These are phyloP conservation scores for Rhizoclosmatium sp. DNA, from an alignment of 192 early-diverging fungal species.

Conservation along the genomic window DNA sequence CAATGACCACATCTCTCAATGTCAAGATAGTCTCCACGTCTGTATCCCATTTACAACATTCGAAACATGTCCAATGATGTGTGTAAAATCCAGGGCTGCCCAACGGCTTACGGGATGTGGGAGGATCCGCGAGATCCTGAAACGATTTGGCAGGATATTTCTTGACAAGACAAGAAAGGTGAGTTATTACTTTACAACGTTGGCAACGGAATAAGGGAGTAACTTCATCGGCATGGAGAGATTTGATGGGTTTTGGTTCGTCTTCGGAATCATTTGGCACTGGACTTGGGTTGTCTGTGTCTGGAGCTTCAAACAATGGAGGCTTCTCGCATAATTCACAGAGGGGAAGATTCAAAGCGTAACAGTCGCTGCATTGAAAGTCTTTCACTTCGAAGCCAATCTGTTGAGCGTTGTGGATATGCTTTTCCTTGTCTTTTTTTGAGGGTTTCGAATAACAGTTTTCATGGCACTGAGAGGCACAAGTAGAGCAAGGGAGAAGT, in stretches of 20 bases:
- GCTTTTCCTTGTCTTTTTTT: constrained; percentile 4
- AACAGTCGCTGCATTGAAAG: constrained; percentile 35
- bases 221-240: constrained; percentile 2
- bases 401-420: background rate
- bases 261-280: background rate
- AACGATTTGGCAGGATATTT: constrained; percentile 7
- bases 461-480: constrained; percentile 26
- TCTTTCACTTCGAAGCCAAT: constrained; percentile 6
- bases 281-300: background rate
- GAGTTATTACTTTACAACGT: constrained; percentile 25
- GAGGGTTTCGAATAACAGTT: constrained; percentile 19
- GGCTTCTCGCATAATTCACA: constrained; percentile 21
- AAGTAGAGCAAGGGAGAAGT: constrained; percentile 35
- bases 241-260: background rate
- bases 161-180: constrained; percentile 27
- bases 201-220: constrained; percentile 37
- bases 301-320: background rate
- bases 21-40: constrained; percentile 47
- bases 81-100: constrained; percentile 21
- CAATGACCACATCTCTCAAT: constrained; percentile 35
- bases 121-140: background rate
- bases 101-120: background rate
- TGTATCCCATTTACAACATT: constrained; percentile 46
- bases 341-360: background rate
- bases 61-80: constrained; percentile 46